Evolutionary conservation across 2,329 filamentous ascomycete genomes (phyloP).

Genomic region (Berkeleyomyces rouxiae): DNA sequence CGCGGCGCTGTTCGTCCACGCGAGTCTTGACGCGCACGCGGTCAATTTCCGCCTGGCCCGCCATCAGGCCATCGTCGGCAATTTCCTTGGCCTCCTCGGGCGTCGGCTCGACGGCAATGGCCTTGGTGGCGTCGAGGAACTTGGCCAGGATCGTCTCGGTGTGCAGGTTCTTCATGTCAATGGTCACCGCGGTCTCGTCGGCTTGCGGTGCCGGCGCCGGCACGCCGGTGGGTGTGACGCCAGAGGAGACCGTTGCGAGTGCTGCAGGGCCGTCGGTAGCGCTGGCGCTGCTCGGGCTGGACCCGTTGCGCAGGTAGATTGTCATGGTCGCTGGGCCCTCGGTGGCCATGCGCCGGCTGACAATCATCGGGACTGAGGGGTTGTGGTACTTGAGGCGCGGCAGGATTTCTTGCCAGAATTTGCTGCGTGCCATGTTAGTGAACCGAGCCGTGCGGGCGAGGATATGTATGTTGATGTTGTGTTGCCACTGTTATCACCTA

Average conservation of each 20-base stretch:
- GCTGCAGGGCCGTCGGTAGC: conserved; percentile 20
- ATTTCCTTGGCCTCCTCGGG: conserved; percentile 40
- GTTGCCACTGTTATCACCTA: conserved; percentile 25
- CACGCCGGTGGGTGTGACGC: conserved; percentile 26
- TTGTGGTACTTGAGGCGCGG: conserved; percentile 91
- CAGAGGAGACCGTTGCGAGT: conserved; percentile 27
- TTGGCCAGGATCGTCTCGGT: conserved; percentile 46
- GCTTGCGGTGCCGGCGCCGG: conserved; percentile 29
- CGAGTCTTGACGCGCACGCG: conserved; percentile 5
- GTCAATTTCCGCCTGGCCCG: conserved; percentile 1
- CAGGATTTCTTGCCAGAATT: conserved; percentile 75
- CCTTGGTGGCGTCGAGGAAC: conserved; percentile 46
- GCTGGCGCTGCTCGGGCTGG: conserved; percentile 16
- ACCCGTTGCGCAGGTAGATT: conserved; percentile 40
- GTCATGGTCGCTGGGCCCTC: conserved; percentile 42
- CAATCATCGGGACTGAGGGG: conserved; percentile 64
- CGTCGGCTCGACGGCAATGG: conserved; percentile 37
- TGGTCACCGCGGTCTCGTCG: conserved; percentile 33
- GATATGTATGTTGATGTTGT: conserved; percentile 16
- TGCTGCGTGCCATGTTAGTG: conserved; percentile 32
- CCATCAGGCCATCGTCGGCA: neutral
- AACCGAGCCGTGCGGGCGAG: neutral
- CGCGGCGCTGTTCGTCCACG: conserved; percentile 10
- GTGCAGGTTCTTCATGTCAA: conserved; percentile 47
- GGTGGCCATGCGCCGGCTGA: conserved; percentile 49